A percentile compares a stretch with the other conserved stretches of the same genome.
Conservation (phyloP, 2,329 filamentous ascomycete species). For the Elsinoe fawcettii region DNA sequence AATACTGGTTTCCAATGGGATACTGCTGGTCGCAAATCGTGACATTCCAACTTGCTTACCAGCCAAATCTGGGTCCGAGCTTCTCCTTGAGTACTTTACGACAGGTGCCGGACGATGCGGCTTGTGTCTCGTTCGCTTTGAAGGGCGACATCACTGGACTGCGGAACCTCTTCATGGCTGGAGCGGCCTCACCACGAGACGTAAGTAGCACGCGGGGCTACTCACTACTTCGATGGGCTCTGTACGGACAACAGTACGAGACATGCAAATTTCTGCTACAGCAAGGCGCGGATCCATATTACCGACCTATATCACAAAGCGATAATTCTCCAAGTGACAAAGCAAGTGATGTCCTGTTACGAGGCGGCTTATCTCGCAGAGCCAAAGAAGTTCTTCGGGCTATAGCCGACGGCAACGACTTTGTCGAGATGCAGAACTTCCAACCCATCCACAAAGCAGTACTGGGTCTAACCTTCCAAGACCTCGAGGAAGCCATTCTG, state of each 20-base stretch:
- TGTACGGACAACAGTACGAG: slow-evolving; percentile 30
- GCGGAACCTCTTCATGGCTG: slow-evolving; percentile 26
- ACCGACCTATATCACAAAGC: slow-evolving; percentile 22
- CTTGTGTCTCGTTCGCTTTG: slow-evolving; percentile 27
- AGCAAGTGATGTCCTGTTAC: slow-evolving; percentile 24
- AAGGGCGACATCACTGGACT: slow-evolving; percentile 29
- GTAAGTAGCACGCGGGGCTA: slow-evolving; percentile 29
- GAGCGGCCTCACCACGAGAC: slow-evolving; percentile 29
- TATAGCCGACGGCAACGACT: slow-evolving; percentile 21
- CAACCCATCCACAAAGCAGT: slow-evolving; percentile 23
- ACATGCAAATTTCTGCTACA: slow-evolving; percentile 26
- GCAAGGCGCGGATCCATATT: slow-evolving; percentile 28
- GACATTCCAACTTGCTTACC: slow-evolving; percentile 23
- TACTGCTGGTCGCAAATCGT: slow-evolving; percentile 27
- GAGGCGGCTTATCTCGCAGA: slow-evolving; percentile 20
- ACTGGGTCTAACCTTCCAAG: slow-evolving; percentile 21
- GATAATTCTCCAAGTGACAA: slow-evolving; percentile 26
- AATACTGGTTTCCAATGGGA: slow-evolving; percentile 30
- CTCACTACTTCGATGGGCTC: slow-evolving; percentile 29
- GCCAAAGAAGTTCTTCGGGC: slow-evolving; percentile 18
- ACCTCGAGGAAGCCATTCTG: slow-evolving; percentile 21
- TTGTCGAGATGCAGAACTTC: slow-evolving; percentile 23
- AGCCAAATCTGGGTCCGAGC: slow-evolving; percentile 21
- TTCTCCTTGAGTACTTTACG: slow-evolving; percentile 27
- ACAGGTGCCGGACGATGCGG: slow-evolving; percentile 26